A percentile compares a stretch with the other conserved stretches of the same genome.
Evolutionary conservation across 2,329 filamentous ascomycete genomes (phyloP).

Genomic region (Colletotrichum tropicicola): DNA sequence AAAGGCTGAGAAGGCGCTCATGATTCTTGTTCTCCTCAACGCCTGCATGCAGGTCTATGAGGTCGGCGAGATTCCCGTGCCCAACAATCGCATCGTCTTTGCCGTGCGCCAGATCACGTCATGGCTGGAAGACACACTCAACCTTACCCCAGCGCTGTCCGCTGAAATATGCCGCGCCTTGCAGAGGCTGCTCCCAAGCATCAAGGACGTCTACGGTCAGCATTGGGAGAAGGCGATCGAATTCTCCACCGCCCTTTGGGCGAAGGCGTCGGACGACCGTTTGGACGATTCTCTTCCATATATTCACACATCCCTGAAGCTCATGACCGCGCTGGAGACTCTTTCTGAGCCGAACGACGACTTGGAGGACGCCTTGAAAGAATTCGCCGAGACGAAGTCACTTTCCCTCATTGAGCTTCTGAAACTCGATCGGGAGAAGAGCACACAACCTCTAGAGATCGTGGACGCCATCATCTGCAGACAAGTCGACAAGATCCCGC

Average conservation of each 20-base stretch:
- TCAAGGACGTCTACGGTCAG: conserved; percentile 85
- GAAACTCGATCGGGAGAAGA: conserved; percentile 54
- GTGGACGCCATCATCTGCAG: conserved; percentile 79
- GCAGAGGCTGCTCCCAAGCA: conserved; percentile 72
- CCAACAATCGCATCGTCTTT: conserved; percentile 79
- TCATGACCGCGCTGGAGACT: conserved; percentile 70
- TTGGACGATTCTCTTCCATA: conserved; percentile 65
- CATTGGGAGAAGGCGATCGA: conserved; percentile 80
- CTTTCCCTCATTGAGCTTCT: conserved; percentile 71
- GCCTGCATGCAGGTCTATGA: conserved; percentile 62
- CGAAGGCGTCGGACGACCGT: conserved; percentile 50
- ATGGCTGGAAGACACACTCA: conserved; percentile 68
- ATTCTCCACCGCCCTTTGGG: conserved; percentile 68
- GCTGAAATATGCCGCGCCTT: conserved; percentile 65
- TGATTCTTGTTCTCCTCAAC: conserved; percentile 63
- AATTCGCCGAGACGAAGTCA: conserved; percentile 64
- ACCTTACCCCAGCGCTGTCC: conserved; percentile 52
- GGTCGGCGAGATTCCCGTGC: conserved; percentile 61
- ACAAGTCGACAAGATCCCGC: conserved; percentile 70
- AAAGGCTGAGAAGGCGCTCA: conserved; percentile 56
- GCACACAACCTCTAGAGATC: conserved; percentile 75
- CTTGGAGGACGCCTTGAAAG: conserved; percentile 76
- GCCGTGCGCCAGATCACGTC: conserved; percentile 80
- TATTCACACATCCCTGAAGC: conserved; percentile 76
- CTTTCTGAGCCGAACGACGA: conserved; percentile 86